Conservation (phyloP, 768 basidiomycete genomes). For the Rhodosporidiobolus sp. region DNA sequence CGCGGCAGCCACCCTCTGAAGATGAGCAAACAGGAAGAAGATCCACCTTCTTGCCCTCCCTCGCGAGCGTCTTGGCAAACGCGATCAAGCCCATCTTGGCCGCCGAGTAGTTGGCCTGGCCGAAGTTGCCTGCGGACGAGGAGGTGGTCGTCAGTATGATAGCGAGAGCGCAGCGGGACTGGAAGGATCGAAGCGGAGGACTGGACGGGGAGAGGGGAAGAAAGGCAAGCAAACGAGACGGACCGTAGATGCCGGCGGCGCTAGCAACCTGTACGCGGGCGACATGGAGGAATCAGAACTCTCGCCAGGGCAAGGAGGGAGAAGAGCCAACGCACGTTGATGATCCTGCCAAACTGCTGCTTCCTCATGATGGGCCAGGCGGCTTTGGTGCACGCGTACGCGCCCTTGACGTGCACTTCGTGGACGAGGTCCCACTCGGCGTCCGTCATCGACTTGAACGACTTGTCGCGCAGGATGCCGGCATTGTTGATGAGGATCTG, state of each 20-base stretch:
- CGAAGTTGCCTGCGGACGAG: slow-evolving; percentile 62
- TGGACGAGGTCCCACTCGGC: slow-evolving; percentile 50
- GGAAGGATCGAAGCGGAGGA: neutral
- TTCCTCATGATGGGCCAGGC: slow-evolving; percentile 94
- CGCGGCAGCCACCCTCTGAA: too few relatives aligned
- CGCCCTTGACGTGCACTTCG: slow-evolving; percentile 77
- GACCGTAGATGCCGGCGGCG: slow-evolving; percentile 68
- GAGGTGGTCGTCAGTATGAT: neutral
- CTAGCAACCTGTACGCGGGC: slow-evolving; percentile 61
- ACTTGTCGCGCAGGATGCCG: slow-evolving; percentile 49
- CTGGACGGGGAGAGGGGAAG: neutral
- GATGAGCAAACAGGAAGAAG: neutral
- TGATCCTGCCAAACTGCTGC: slow-evolving; percentile 87
- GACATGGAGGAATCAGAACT: neutral
- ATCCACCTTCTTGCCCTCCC: slow-evolving; percentile 72
- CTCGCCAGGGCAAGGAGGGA: neutral
- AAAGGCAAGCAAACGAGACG: slow-evolving; percentile 55
- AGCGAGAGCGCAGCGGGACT: too few relatives aligned
- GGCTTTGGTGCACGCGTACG: slow-evolving; percentile 87
- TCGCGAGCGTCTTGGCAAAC: slow-evolving; percentile 88
- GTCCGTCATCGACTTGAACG: slow-evolving; percentile 95
- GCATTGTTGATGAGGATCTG: slow-evolving; percentile 71
- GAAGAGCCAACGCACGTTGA: slow-evolving; percentile 57
- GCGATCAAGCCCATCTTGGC: slow-evolving; percentile 94
- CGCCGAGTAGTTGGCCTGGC: slow-evolving; percentile 69